A percentile compares a stretch with the other conserved stretches of the same genome.
Evolutionary conservation across 116 monocot genomes (phyloP).

Genomic region (Dioscorea cayenensis): DNA sequence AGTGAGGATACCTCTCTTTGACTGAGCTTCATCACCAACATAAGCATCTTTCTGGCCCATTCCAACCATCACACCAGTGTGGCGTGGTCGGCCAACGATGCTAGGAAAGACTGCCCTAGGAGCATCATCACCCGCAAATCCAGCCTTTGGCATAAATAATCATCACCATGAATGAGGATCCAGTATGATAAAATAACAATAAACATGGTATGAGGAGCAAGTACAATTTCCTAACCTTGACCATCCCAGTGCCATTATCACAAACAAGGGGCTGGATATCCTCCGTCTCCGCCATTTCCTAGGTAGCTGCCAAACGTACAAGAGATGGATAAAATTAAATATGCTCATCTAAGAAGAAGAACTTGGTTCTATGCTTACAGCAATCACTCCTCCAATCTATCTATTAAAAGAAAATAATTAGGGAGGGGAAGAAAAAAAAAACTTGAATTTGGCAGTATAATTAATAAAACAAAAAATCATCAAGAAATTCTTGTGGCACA

Average conservation of each 20-base stretch:
- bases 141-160: not conserved
- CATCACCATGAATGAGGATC: not conserved
- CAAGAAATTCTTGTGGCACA: too few species aligned
- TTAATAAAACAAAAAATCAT: too few species aligned
- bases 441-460: too few species aligned
- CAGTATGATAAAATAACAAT: not conserved
- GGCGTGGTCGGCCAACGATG: conserved; percentile 7
- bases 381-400: not conserved
- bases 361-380: not conserved
- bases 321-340: not conserved
- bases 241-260: conserved; percentile 11
- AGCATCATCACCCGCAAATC: conserved; percentile 13
- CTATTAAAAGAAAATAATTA: too few species aligned
- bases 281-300: conserved; percentile 5
- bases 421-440: too few species aligned
- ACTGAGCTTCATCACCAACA: conserved; percentile 9
- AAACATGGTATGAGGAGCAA: not conserved
- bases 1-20: conserved; percentile 10
- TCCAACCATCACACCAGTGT: conserved; percentile 10
- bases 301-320: not conserved
- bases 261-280: conserved; percentile 11
- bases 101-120: conserved; percentile 10
- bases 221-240: conserved; percentile 1
- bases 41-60: conserved; percentile 6
- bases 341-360: too few species aligned